A percentile compares a stretch with the other conserved stretches of the same genome.
phyloP scores from a whole-genome alignment of 176 grass and related monocot species.

The Hordeum vulgare region DNA sequence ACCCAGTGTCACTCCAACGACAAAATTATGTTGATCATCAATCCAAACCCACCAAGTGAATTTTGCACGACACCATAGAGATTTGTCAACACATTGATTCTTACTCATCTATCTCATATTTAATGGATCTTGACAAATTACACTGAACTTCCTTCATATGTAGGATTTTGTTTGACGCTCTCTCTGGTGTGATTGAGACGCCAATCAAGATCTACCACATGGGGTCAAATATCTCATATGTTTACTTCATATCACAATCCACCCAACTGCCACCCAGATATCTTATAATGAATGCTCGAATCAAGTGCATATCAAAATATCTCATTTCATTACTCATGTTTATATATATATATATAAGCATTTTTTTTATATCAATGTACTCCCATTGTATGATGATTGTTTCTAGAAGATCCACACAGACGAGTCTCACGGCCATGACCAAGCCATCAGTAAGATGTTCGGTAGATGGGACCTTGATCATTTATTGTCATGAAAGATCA shows the following conservation, averaged over 20 bases:
- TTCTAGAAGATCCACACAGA: background rate
- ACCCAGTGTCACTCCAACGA: background rate
- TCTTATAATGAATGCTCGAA: background rate
- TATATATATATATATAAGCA: background rate
- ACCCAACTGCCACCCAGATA: background rate
- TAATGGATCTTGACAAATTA: background rate
- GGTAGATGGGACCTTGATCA: background rate
- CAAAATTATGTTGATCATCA: background rate
- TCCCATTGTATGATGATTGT: background rate
- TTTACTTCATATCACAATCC: background rate
- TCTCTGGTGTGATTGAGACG: too few species aligned
- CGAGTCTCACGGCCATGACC: background rate
- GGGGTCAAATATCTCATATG: background rate
- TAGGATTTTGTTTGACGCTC: background rate
- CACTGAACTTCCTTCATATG: background rate
- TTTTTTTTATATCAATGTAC: too few species aligned
- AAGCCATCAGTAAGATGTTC: background rate
- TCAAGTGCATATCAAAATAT: background rate
- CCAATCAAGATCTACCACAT: background rate
- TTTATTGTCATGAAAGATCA: background rate
- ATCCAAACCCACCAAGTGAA: background rate
- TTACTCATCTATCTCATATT: background rate
- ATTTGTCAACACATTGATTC: background rate
- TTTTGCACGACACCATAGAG: rapidly evolving
- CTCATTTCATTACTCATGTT: background rate